Percentiles rank a stretch among this genome's conserved stretches.
Evolutionary conservation across 2,329 filamentous ascomycete species (phyloP).

Genomic region (Alternaria postmessia): DNA sequence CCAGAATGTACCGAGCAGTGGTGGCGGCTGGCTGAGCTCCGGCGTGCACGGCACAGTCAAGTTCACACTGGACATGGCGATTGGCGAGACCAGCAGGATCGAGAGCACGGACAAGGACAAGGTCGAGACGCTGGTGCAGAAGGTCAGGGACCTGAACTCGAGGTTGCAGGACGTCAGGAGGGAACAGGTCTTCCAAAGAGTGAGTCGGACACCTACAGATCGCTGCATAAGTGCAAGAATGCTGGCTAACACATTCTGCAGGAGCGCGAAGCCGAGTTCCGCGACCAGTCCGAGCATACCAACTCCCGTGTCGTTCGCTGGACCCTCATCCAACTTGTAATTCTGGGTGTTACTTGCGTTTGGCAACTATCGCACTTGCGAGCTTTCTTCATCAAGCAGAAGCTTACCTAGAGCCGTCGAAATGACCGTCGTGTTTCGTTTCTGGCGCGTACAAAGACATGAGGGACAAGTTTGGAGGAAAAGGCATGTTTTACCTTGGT

Average conservation of each 20-base stretch:
- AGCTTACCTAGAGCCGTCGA: slow-evolving; percentile 75
- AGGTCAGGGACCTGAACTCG: slow-evolving; percentile 87
- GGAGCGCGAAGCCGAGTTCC: slow-evolving; percentile 97
- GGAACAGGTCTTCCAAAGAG: slow-evolving; percentile 96
- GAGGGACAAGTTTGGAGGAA: slow-evolving; percentile 12
- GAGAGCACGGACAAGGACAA: slow-evolving; percentile 94
- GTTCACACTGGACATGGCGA: slow-evolving; percentile 86
- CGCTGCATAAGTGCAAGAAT: background rate
- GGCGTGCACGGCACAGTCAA: slow-evolving; percentile 78
- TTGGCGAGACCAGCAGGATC: slow-evolving; percentile 93
- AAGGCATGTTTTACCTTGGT: slow-evolving; percentile 15
- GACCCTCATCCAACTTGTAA: slow-evolving; percentile 87
- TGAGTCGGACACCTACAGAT: slow-evolving; percentile 51
- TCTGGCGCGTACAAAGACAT: background rate
- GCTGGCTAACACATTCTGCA: slow-evolving; percentile 51
- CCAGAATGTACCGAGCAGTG: slow-evolving; percentile 72
- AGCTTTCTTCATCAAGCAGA: slow-evolving; percentile 99
- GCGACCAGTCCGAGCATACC: slow-evolving; percentile 94
- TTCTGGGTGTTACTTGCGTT: slow-evolving; percentile 86
- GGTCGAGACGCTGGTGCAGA: slow-evolving; percentile 86
- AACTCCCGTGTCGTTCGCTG: slow-evolving; percentile 92
- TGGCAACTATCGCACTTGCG: slow-evolving; percentile 97
- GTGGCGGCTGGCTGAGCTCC: slow-evolving; percentile 74
- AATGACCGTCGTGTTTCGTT: background rate
- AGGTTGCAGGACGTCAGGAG: slow-evolving; percentile 86